Base-by-base conservation (phyloP, 352 stramenopile genomes). In the Elongisporangium undulatum region DNA sequence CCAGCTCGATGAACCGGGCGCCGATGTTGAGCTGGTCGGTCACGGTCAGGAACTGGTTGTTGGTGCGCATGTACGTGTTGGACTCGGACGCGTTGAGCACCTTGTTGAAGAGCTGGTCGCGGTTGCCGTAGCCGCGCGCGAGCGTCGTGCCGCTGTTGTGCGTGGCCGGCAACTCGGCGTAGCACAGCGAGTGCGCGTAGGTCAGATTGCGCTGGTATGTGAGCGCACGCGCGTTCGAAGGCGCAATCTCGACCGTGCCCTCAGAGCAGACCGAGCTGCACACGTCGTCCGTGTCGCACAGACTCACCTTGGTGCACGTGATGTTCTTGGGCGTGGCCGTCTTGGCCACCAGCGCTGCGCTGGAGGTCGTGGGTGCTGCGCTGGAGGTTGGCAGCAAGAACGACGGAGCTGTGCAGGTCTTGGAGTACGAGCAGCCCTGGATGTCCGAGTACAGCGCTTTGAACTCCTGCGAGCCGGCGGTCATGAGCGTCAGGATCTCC, bases 11-110 rank as follows among this genome's bases (percentile, higher is more conserved):
- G 29, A 92, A 87, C 4, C 87, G 75, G 13, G 77, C 83, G 6
- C 86, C 87, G 24, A 95, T 69, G 49, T 85, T 76, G 49, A 95
- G 66, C 66, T 94, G 85, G 51, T 95, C 87, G 17, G 82, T 87
- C 4, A 95, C 52, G 2, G 66, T 89, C 51, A 94, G 77, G 19
- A 89, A 71, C 64, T 92, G 82, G 59, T 90, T 85, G 56, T 84
- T 87, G 0, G 82, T 94, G 49, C 78, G 77, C 66, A 92, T 71
- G 53, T 74, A 84, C 59, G 75, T 79, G 22, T 71, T 68, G 16
- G 68, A 56, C 45, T 89, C 82, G 48, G 68, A 82, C 56, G 68
- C 71, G 52, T 77, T 72, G 17, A 92, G 59, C 29, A 78, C 67
- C 12, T 68, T 72, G 60, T 90, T 82, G 39, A 86, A 77, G 10